Evolutionary conservation across 768 basidiomycete genomes (phyloP).

Genomic region (Suillus bovinus): DNA sequence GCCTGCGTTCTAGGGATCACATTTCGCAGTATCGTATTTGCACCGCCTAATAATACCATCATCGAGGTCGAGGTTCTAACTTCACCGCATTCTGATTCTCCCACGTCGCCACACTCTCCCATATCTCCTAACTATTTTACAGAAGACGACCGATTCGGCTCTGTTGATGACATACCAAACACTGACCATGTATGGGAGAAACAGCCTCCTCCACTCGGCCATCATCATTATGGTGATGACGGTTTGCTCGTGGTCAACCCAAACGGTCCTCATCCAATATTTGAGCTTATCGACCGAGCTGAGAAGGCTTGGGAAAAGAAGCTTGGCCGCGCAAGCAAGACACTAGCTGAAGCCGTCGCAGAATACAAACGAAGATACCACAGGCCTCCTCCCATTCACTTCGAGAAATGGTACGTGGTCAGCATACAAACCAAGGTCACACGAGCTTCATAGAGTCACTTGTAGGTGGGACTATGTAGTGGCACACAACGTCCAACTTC

Average conservation of each 20-base stretch:
- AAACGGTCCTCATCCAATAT: slow-evolving; percentile 43
- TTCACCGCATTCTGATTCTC: neutral
- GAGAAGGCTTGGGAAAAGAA: slow-evolving; percentile 39
- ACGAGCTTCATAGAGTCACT: neutral
- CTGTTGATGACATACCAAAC: neutral
- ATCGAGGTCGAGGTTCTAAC: too few relatives aligned
- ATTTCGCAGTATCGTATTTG: slow-evolving; percentile 1
- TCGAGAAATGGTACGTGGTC: slow-evolving; percentile 41
- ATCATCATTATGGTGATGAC: slow-evolving; percentile 26
- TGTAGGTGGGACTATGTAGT: slow-evolving; percentile 44
- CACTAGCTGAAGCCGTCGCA: slow-evolving; percentile 36
- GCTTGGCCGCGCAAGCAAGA: slow-evolving; percentile 34
- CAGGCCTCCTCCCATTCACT: slow-evolving; percentile 40
- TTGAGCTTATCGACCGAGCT: slow-evolving; percentile 39
- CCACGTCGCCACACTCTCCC: neutral
- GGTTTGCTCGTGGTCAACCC: slow-evolving; percentile 38
- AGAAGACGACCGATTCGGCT: neutral
- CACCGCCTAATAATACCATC: neutral
- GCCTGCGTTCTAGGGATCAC: slow-evolving; percentile 3
- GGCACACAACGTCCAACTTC: slow-evolving; percentile 39
- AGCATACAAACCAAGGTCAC: too few relatives aligned
- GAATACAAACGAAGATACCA: slow-evolving; percentile 40
- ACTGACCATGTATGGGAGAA: neutral
- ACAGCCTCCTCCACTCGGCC: neutral
- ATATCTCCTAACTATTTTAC: neutral